phyloP scores from a whole-genome alignment of 495 filamentous ascomycete species.

The Cetradonia linearis region DNA sequence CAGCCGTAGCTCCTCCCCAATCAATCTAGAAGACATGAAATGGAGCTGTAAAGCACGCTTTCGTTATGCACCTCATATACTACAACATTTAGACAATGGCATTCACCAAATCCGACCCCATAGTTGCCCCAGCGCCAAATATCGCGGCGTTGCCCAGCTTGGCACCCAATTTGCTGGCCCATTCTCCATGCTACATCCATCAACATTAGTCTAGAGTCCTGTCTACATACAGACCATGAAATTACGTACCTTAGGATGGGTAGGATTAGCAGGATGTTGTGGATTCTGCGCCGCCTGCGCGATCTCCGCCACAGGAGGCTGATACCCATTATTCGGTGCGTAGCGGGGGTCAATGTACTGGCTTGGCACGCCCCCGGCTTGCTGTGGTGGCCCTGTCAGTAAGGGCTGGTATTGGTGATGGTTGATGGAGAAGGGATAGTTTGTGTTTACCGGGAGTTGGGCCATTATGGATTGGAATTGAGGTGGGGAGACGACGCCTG shows the following conservation, averaged over 20 bases:
- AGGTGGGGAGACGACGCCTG: slow-evolving; percentile 22
- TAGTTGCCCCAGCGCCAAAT: slow-evolving; percentile 29
- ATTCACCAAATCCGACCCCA: slow-evolving; percentile 29
- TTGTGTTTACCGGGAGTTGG: slow-evolving; percentile 26
- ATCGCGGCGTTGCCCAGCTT: slow-evolving; percentile 30
- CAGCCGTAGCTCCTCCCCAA: not conserved
- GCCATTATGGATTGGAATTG: slow-evolving; percentile 30
- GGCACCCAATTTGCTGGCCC: slow-evolving; percentile 25
- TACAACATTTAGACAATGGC: slow-evolving; percentile 11
- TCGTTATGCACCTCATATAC: not conserved
- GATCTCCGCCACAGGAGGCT: slow-evolving; percentile 22
- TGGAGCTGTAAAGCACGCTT: not conserved
- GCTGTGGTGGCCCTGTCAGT: slow-evolving; percentile 8
- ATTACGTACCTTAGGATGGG: slow-evolving; percentile 23
- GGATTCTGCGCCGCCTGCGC: slow-evolving; percentile 29
- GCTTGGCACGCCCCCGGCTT: slow-evolving; percentile 24
- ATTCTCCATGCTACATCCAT: slow-evolving; percentile 26
- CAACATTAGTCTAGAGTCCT: not conserved
- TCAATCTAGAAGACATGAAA: not conserved
- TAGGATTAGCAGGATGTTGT: slow-evolving; percentile 28
- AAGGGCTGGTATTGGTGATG: not conserved
- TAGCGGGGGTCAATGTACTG: slow-evolving; percentile 28
- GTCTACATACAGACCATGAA: not conserved
- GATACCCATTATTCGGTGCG: slow-evolving; percentile 19
- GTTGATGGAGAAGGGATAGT: not conserved